phyloP scores from a whole-genome alignment of 2,329 filamentous ascomycete species.

The Cladosporium sp. region DNA sequence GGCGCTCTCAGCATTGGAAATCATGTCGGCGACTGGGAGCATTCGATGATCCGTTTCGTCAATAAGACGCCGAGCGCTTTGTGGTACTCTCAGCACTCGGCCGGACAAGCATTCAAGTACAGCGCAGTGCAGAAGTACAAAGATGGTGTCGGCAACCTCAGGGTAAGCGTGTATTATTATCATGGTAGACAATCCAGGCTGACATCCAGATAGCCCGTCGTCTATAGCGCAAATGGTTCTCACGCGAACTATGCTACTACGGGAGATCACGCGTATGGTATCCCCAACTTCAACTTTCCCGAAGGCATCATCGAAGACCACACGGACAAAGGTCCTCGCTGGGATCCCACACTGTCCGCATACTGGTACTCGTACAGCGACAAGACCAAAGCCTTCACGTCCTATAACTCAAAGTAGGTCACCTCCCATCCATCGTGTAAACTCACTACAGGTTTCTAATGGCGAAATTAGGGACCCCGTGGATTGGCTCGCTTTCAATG shows the following conservation, averaged over 20 bases:
- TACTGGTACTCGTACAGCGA: conserved; percentile 59
- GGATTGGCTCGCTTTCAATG: conserved; percentile 59
- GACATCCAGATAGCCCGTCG: conserved; percentile 50
- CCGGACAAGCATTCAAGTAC: conserved; percentile 66
- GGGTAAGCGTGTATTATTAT: not conserved
- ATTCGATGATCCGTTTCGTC: conserved; percentile 67
- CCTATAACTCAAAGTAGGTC: conserved; percentile 43
- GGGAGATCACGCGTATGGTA: conserved; percentile 64
- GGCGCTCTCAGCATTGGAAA: conserved; percentile 52
- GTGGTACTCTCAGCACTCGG: conserved; percentile 65
- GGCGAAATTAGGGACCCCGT: conserved; percentile 45
- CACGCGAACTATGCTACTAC: conserved; percentile 66
- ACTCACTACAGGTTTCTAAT: not conserved
- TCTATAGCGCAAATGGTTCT: conserved; percentile 61
- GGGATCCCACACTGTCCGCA: conserved; percentile 61
- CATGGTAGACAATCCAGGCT: not conserved
- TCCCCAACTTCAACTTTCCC: conserved; percentile 62
- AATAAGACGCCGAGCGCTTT: conserved; percentile 57
- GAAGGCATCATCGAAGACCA: conserved; percentile 57
- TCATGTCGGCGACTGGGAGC: conserved; percentile 65
- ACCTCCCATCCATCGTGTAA: not conserved
- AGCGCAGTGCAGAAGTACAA: conserved; percentile 53
- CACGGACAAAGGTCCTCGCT: conserved; percentile 57
- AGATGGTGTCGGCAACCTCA: conserved; percentile 37
- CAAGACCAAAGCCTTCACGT: conserved; percentile 44